Evolutionary conservation across 2,329 filamentous ascomycete genomes (phyloP), one percentile per base, ranked within the genome.

Genomic region (Apiospora pterosperma): DNA sequence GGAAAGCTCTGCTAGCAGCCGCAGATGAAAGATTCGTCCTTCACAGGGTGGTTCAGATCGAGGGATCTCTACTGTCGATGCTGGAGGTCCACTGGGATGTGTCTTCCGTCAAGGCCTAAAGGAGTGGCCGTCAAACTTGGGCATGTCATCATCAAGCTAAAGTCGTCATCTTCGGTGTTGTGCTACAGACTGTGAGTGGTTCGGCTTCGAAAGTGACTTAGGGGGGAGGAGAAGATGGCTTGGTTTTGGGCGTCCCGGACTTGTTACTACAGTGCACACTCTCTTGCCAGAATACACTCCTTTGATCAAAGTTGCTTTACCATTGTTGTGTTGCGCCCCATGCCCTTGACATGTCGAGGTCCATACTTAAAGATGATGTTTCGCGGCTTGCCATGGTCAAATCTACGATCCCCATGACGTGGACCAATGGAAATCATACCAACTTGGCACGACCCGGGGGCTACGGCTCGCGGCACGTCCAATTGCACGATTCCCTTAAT

Each of bases 71-170:
- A 8, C 58, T 59, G 11, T 36, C 58, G 34, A 59, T 59, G 34
- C 34, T 59, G 2, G 58, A 59, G 34, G 58, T 59, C n/a, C 58
- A 36, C 36, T 59, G 58, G 58, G 34, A 59, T 63, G 67, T 64
- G 65, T 60, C 61, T 88, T 10, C 14, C 25, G 44, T 8, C 44
- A 8, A n/a, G 44, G 25, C 25, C 25, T 52, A 52, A 31, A 31
- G 23, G 23, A 28, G 42, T 48, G 23, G 23, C 23, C 42, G 42
- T 28, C 42, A 48, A 28, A 48, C 14, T 28, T 48, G 21, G 42
- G 21, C 11, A 48, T 12, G 1, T 25, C 1, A 16, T 25, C 1
- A 16, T 25, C 12, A 48, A 6, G 42, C 42, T 48, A 23, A 48
- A 48, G 11, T 48, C 16, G 38, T n/a, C 38, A 14, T 39, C 14